A percentile compares a stretch with the other conserved stretches of the same genome.
These are phyloP conservation scores for Leccinum variabile DNA, from an alignment of 1,284 basidiomycete species.

Conservation along the genomic window DNA sequence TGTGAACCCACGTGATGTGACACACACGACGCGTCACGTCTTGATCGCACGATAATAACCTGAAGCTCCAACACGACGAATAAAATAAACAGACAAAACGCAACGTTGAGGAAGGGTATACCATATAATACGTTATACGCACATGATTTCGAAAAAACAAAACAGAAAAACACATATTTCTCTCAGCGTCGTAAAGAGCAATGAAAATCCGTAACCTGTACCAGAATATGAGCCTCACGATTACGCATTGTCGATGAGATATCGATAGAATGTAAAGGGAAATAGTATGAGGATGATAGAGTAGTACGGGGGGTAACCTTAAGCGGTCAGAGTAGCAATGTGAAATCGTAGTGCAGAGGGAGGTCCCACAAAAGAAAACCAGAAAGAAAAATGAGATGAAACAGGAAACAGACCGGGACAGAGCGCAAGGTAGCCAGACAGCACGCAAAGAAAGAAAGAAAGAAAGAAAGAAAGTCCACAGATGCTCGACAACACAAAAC, in stretches of 20 bases:
- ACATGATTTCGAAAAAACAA: conserved; percentile 12
- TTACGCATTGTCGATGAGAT: neutral
- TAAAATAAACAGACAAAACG: neutral
- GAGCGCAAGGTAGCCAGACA: conserved; percentile 6
- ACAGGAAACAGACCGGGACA: conserved; percentile 4
- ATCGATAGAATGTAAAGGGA: conserved; percentile 7
- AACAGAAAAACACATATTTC: neutral
- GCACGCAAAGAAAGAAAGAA: conserved; percentile 1
- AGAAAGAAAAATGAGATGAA: conserved; percentile 1
- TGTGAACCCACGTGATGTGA: conserved; percentile 28
- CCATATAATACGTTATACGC: conserved; percentile 14
- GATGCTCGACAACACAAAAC: conserved; percentile 13
- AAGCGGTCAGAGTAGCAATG: conserved; percentile 23
- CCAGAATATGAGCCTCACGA: conserved; percentile 8
- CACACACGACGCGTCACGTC: conserved; percentile 28
- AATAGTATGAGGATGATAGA: conserved; percentile 15
- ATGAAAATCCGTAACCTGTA: conserved; percentile 28
- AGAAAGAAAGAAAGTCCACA: neutral
- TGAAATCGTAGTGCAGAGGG: conserved; percentile 6
- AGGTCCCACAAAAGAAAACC: conserved; percentile 6
- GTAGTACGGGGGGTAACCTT: conserved; percentile 4
- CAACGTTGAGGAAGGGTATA: conserved; percentile 7
- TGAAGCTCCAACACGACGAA: no score
- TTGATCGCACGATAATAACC: neutral
- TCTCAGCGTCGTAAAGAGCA: neutral